Evolutionary conservation across 2,329 filamentous ascomycete genomes (phyloP), one percentile per base, ranked within the genome.

Genomic region (Colletotrichum brevisporum): DNA sequence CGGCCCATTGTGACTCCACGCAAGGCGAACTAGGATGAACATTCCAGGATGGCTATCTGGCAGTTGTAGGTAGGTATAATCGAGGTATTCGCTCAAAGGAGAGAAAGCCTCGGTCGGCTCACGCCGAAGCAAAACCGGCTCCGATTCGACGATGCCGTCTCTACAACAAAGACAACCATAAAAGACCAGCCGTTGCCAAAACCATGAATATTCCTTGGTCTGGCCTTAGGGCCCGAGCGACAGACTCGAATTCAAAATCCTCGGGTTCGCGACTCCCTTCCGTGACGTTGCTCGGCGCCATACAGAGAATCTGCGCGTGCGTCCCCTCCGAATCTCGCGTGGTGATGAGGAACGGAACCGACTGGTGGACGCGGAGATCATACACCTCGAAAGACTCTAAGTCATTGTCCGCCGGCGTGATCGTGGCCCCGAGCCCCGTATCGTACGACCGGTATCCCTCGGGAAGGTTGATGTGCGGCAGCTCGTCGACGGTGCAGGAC

Each of bases 191-290:
- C 2, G 41, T n/a, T 12, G 6, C 41, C 41, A 43, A 43, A 2
- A 8, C 15, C 41, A 43, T 4, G 15, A 43, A 15, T 1, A 43
- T n/a, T n/a, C 6, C 41, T 43, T 4, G 41, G 16, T 43, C 15
- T n/a, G 41, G 41, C 16, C 10, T 43, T 2, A 43, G 5, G 15
- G 41, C 41, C 41, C 15, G 10, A 4, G 41, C 10, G 8, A 13
- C 6, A 43, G 41, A 43, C 16, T 48, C 36, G 18, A 62, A 62
- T 5, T 62, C 59, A 3, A 36, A 8, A 2, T 15, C 59, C 26
- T 62, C 50, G 3, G 59, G 59, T 41, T 62, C 59, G 5, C 59
- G 50, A 50, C 59, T 62, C 9, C 59, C 59, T 9, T 62, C 59
- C 21, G 51, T 53, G 10, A 55, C 59, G 12, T 62, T 55, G 10